phyloP scores from a whole-genome alignment of 2,329 filamentous ascomycete species.

The Mycosphaerella arachidis region DNA sequence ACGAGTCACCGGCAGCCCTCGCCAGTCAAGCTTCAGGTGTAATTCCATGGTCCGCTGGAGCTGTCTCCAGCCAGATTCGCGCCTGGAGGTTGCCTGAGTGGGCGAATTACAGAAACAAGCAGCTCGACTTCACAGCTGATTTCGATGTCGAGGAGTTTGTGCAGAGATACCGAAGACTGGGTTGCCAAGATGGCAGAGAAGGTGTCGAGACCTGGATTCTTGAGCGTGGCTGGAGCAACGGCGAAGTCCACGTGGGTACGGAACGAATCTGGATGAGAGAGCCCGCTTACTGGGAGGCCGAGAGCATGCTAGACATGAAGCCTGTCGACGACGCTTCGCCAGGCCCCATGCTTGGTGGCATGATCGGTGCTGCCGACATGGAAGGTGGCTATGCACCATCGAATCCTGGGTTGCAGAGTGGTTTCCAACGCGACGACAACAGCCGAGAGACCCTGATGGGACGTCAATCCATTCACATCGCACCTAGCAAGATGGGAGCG shows the following conservation, averaged over 20 bases:
- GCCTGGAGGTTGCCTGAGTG: slow-evolving; percentile 93
- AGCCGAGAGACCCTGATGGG: slow-evolving; percentile 70
- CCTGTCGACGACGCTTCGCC: slow-evolving; percentile 47
- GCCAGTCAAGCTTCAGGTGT: slow-evolving; percentile 67
- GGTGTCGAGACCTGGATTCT: slow-evolving; percentile 92
- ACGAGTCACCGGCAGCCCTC: slow-evolving; percentile 72
- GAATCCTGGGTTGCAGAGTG: slow-evolving; percentile 42
- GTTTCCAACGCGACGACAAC: slow-evolving; percentile 44
- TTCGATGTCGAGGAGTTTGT: slow-evolving; percentile 93
- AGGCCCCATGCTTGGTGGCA: slow-evolving; percentile 43
- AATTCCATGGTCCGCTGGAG: slow-evolving; percentile 89
- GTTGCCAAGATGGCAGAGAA: slow-evolving; percentile 84
- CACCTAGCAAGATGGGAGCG: slow-evolving; percentile 39
- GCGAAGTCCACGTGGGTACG: slow-evolving; percentile 84
- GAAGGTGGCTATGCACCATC: slow-evolving; percentile 69
- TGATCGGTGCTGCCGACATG: slow-evolving; percentile 56
- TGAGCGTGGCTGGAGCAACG: slow-evolving; percentile 96
- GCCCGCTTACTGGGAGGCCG: slow-evolving; percentile 93
- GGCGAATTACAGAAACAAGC: slow-evolving; percentile 87
- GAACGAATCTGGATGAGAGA: slow-evolving; percentile 97
- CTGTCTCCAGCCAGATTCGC: slow-evolving; percentile 86
- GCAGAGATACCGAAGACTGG: slow-evolving; percentile 73
- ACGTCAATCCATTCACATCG: slow-evolving; percentile 42
- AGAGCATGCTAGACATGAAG: slow-evolving; percentile 90
- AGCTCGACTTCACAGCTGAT: slow-evolving; percentile 92